Base-by-base conservation (phyloP, 805 yeast species). In the Saturnispora kantuleensis region DNA sequence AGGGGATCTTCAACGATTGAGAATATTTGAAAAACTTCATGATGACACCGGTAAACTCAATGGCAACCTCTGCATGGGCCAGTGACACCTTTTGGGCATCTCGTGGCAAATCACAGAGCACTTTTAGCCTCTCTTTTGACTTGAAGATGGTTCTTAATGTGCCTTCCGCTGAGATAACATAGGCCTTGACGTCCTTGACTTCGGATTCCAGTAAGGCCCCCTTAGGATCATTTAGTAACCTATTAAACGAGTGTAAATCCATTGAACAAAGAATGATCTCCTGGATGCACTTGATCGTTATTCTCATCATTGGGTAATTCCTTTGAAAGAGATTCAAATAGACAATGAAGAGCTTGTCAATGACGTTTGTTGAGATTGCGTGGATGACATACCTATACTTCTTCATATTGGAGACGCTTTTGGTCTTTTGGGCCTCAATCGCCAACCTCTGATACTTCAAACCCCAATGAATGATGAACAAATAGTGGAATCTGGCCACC, bases 401-500 rank as follows among this genome's bases (percentile, higher is more conserved):
- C 15, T 32, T 37, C 46, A 43, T 43, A 31, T 17, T 29, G 10
- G 28, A 10, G 4, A 43, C 57, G 8, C 58, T 61, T 29, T 64
- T 63, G 10, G n/a, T 21, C 0, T 55, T 44, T 21, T 42, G 36
- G 18, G 60, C 56, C 31, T 65, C 57, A 6, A 33, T 18, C 47
- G 66, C 54, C 6, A 55, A 62, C 16, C 82, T 65, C 52, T 83
- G 86, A 47, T 77, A 86, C 31, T 72, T 71, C 39, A 87, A 65
- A 52, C 87, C 81, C 96, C 97, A 90, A 1, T 85, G 69, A 5
- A 74, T 64, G 5, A 84, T 65, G 47, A 74, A 68, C 35, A 84
- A 71, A 56, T 73, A 88, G 38, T 76, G 77, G 41, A 60, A 60
- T n/a, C 38, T 33, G n/a, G 29, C 36, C 5, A 31, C 46, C 15